Conservation (phyloP, 768 basidiomycete genomes). For the Hygrocybe punicea region DNA sequence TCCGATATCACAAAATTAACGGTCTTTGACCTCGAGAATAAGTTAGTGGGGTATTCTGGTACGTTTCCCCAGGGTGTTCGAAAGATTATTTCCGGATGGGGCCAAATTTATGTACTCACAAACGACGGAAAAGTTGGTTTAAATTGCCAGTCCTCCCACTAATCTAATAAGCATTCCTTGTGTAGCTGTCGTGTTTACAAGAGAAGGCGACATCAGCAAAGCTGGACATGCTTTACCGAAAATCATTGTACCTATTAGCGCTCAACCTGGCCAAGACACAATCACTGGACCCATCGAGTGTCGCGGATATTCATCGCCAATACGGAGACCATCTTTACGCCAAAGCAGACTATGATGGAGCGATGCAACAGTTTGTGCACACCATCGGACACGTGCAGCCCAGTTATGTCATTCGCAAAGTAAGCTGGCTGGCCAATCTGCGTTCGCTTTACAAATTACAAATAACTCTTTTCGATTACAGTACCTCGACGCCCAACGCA, state of each 20-base stretch:
- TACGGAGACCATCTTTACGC: conserved; percentile 90
- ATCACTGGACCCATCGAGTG: conserved; percentile 61
- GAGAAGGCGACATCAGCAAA: conserved; percentile 85
- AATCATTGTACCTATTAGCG: conserved; percentile 75
- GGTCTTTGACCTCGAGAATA: conserved; percentile 89
- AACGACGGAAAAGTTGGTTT: conserved; percentile 70
- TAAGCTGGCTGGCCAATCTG: conserved; percentile 26
- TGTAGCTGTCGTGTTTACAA: conserved; percentile 59
- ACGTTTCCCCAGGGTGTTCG: conserved; percentile 81
- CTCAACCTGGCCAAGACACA: conserved; percentile 80
- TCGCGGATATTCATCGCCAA: conserved; percentile 85
- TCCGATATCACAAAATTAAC: conserved; percentile 75
- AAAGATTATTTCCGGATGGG: conserved; percentile 80
- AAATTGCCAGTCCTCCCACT: neutral
- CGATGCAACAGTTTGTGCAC: conserved; percentile 88
- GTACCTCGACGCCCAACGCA: conserved; percentile 96
- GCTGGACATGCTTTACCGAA: conserved; percentile 79
- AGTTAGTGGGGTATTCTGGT: conserved; percentile 80
- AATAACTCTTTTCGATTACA: conserved; percentile 27
- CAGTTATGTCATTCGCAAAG: conserved; percentile 97
- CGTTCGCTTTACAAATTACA: neutral
- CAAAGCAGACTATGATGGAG: conserved; percentile 89
- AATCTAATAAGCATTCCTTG: neutral
- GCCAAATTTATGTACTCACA: conserved; percentile 71
- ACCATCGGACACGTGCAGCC: conserved; percentile 88